Base-by-base conservation (phyloP, 306 rosid genomes). In the Mimosa pudica region DNA sequence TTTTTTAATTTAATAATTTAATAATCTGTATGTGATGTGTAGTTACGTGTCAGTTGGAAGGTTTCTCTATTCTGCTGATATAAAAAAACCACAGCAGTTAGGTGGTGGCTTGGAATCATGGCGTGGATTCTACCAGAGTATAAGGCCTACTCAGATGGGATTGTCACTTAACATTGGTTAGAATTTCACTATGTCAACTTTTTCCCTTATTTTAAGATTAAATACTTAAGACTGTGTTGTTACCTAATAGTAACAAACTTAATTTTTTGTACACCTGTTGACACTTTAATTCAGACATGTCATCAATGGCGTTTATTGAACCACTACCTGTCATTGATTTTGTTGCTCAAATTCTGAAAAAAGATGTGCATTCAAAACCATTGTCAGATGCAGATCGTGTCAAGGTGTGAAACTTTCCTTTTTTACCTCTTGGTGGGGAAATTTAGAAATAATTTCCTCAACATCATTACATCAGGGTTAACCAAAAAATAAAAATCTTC, bases 71-170 rank as follows among this genome's bases (percentile, higher is more conserved):
- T 85, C 88, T 79, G 84, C 82, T n/a, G 79, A 85, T 48, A 71
- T 87, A 10, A 84, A 86, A 62, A 82, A 82, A 45, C 86, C 88
- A 4, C 84, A 87, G 66, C 80, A 73, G 5, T 78, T 87, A 24
- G 88, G 90, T 48, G 88, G 88, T 41, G 90, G 90, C 16, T 36
- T 87, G 36, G 88, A 87, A 64, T 87, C 88, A 79, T 87, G 88
- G 90, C 84, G 90, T 3, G 90, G 90, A 70, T 87, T 87, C 75
- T 84, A 87, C 58, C 90, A 87, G 70, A 87, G 86, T 64, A 87
- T 87, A 79, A 87, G 90, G 73, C 90, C 88, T 71, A 87, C 86
- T 71, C 90, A 87, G 62, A 87, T 87, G 90, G 90, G 90, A 42
- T 45, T 87, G 58, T 87, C 90, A 3, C 88, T 87, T 57, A 87